Percentiles rank a stretch among this genome's conserved stretches.
These are phyloP conservation scores for Phytophthora europaea DNA, from an alignment of 352 stramenopile genomes.

Conservation along the genomic window DNA sequence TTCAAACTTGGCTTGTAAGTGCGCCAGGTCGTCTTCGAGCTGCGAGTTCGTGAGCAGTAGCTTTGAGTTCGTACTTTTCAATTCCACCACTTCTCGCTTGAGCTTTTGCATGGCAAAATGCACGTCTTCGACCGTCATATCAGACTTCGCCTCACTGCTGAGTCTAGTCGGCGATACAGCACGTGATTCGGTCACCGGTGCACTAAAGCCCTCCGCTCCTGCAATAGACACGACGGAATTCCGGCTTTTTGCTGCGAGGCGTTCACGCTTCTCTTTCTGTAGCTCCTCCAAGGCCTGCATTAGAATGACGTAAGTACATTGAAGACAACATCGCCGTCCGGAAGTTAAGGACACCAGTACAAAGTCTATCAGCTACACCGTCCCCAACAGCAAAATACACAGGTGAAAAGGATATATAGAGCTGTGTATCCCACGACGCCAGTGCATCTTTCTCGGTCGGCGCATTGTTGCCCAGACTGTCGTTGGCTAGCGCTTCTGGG, in stretches of 20 bases:
- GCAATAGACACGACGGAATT: conserved; percentile 26
- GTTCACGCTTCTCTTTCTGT: conserved; percentile 62
- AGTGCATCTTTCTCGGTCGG: conserved; percentile 63
- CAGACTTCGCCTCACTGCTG: conserved; percentile 7
- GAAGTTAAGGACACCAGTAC: conserved; percentile 31
- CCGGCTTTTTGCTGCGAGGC: conserved; percentile 39
- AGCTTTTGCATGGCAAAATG: conserved; percentile 83
- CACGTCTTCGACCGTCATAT: conserved; percentile 58
- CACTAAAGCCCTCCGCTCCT: conserved; percentile 8
- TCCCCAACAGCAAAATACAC: background rate
- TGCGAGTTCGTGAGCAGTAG: conserved; percentile 76
- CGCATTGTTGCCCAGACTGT: conserved; percentile 19
- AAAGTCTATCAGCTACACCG: background rate
- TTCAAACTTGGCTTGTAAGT: conserved; percentile 77
- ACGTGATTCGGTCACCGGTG: conserved; percentile 13
- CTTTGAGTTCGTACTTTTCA: conserved; percentile 72
- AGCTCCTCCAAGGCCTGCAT: conserved; percentile 59
- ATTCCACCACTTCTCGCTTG: conserved; percentile 67
- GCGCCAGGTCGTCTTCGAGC: conserved; percentile 72
- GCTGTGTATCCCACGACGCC: conserved; percentile 73
- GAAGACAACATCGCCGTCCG: conserved; percentile 20
- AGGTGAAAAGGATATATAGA: conserved; percentile 67
- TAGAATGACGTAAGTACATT: conserved; percentile 56
- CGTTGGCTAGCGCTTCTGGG: conserved; percentile 27
- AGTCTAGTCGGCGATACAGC: conserved; percentile 12